These are phyloP conservation scores for Hericium rajendrae DNA, from an alignment of 768 basidiomycete species.

Conservation along the genomic window DNA sequence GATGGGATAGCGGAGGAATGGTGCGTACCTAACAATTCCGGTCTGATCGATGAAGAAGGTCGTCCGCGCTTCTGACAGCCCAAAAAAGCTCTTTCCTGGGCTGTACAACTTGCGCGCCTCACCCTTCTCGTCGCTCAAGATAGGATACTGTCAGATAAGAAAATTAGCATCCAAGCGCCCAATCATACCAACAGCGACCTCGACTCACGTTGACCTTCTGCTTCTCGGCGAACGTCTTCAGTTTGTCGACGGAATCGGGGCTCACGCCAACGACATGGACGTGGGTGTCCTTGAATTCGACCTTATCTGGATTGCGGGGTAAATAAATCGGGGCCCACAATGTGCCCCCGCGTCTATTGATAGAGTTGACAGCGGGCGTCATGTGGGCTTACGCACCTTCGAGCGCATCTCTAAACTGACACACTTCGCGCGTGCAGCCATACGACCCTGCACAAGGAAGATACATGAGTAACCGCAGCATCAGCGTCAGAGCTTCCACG, in stretches of 20 bases:
- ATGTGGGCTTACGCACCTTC: constrained; percentile 33
- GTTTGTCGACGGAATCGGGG: constrained; percentile 59
- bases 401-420: constrained; percentile 73
- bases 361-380: background rate
- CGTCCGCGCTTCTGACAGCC: constrained; percentile 51
- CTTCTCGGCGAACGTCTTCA: constrained; percentile 67
- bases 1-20: background rate
- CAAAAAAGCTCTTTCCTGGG: constrained; percentile 59
- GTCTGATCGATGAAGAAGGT: constrained; percentile 72
- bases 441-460: constrained; percentile 39
- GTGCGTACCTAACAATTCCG: constrained; percentile 49
- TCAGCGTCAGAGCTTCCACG: constrained; percentile 11
- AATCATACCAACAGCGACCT: background rate
- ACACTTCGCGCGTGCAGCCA: constrained; percentile 77
- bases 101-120: constrained; percentile 53
- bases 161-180: background rate
- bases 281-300: constrained; percentile 53
- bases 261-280: constrained; percentile 68
- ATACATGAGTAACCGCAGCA: background rate
- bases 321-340: background rate
- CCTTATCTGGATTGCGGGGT: constrained; percentile 36
- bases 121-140: constrained; percentile 63
- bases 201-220: constrained; percentile 46
- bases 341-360: background rate
- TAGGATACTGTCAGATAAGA: constrained; percentile 47